Evolutionary conservation across 352 stramenopile genomes (phyloP).

Genomic region (Pythium biforme): DNA sequence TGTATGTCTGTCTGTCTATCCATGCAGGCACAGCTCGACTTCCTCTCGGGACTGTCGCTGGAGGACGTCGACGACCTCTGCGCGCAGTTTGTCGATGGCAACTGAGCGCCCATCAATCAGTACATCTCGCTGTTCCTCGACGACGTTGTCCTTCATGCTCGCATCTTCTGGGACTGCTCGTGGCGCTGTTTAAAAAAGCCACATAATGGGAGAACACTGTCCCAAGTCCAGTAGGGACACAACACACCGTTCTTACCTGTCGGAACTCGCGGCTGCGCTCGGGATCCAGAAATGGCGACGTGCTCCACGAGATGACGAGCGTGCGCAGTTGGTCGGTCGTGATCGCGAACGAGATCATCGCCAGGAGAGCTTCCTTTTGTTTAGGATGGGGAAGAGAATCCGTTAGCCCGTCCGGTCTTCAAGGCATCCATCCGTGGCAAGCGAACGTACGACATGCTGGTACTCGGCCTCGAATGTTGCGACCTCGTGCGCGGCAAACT

Average conservation of each 20-base stretch:
- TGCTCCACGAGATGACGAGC: conserved; percentile 81
- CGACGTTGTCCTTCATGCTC: not conserved
- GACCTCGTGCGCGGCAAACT: conserved; percentile 68
- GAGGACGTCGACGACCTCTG: conserved; percentile 75
- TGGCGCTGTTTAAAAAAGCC: conserved; percentile 27
- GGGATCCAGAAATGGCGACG: conserved; percentile 71
- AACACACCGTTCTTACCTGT: conserved; percentile 49
- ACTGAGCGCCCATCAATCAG: conserved; percentile 1
- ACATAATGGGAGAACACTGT: no score
- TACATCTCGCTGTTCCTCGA: not conserved
- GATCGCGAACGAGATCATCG: conserved; percentile 66
- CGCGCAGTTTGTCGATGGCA: conserved; percentile 49
- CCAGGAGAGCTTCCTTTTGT: conserved; percentile 55
- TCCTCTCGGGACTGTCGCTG: conserved; percentile 55
- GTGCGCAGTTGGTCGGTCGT: conserved; percentile 68
- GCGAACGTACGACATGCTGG: conserved; percentile 65
- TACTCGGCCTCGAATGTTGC: conserved; percentile 78
- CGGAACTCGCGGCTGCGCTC: conserved; percentile 44
- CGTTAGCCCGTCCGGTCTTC: no score
- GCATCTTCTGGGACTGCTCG: conserved; percentile 32
- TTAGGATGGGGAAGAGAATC: no score
- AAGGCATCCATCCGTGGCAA: not conserved
- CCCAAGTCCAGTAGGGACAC: no score
- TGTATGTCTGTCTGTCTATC: not conserved
- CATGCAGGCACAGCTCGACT: conserved; percentile 43